These are phyloP conservation scores for Candida parachauliodes DNA, from an alignment of 805 yeast genomes.

Conservation along the genomic window DNA sequence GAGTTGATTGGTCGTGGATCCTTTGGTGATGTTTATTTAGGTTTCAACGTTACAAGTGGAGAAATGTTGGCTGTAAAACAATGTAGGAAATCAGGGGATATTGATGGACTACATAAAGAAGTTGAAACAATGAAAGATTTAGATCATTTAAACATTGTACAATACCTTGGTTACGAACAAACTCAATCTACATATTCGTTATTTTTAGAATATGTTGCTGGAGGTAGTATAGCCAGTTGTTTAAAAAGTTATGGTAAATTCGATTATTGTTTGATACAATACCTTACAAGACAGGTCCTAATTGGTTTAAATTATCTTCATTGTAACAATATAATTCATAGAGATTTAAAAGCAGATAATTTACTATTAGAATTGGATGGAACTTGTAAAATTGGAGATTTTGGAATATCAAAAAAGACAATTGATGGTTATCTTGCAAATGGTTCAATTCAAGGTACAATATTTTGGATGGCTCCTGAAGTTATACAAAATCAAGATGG, in stretches of 20 bases:
- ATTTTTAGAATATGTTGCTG: conserved; percentile 94
- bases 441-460: conserved; percentile 98
- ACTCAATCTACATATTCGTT: conserved; percentile 71
- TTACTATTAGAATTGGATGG: conserved; percentile 86
- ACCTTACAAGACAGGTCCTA: conserved; percentile 73
- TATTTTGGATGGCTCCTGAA: conserved; percentile 99
- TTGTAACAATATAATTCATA: conserved; percentile 79
- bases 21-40: conserved; percentile 89
- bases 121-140: conserved; percentile 91
- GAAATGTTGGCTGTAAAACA: conserved; percentile 99
- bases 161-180: conserved; percentile 90
- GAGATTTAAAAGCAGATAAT: conserved; percentile 95
- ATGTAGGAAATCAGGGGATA: conserved; percentile 52
- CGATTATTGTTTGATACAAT: conserved; percentile 71
- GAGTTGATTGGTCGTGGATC: conserved; percentile 95
- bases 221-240: conserved; percentile 91
- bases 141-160: conserved; percentile 92
- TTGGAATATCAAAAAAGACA: conserved; percentile 84
- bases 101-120: conserved; percentile 82
- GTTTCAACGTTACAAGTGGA: conserved; percentile 92
- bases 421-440: conserved; percentile 75
- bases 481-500: conserved; percentile 89
- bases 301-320: conserved; percentile 87
- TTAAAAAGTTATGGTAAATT: conserved; percentile 80
- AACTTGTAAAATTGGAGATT: conserved; percentile 90